Base-by-base conservation (phyloP, 2,329 filamentous ascomycete genomes). In the Ascocoryne sarcoides region DNA sequence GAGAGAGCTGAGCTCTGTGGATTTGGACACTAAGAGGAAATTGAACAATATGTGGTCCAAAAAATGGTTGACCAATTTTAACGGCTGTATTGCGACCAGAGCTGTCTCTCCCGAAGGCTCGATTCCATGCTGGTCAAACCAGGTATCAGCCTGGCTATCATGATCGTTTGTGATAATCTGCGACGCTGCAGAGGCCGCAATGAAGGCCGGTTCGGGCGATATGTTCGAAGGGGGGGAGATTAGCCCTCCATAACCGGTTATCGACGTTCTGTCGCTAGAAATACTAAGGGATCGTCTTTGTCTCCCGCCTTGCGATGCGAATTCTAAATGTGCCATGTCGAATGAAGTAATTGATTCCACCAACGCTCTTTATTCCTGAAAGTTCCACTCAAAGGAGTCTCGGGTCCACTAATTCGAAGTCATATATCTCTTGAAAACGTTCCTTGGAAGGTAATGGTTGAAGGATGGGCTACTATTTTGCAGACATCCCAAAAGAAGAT, bases 21-120 rank as follows among this genome's bases (percentile, higher is more conserved):
- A 88, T 53, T 82, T 80, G 14, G 90, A 81, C 10, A 77, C 69
- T 18, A 79, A 77, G n/a, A 98, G 75, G 47, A 96, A 84, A 56
- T 86, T 90, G 68, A 89, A 95, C 4, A 98, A 73, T 4, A 96
- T 70, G 58, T 95, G 86, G 61, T 98, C 92, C 47, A 98, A 75
- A 58, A 98, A 98, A 54, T 75, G 79, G 65, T 98, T 98, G 57
- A 95, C 75, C 8, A 94, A 73, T 31, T 73, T 71, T 28, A 96
- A 68, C 1, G 92, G 85, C 19, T 75, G 72, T 2, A 73, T 69
- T 1, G 87, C 82, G 42, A 95, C 84, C 36, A 82, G 60, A 14
- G 84, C 84, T 14, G 81, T 77, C 51, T 84, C 81, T 42, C 73
- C 71, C 4, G 75, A 74, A 1, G 76, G 72, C 49, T 80, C 75